Base-by-base conservation (phyloP, 2,329 filamentous ascomycete species). In the Didymella pinodella region DNA sequence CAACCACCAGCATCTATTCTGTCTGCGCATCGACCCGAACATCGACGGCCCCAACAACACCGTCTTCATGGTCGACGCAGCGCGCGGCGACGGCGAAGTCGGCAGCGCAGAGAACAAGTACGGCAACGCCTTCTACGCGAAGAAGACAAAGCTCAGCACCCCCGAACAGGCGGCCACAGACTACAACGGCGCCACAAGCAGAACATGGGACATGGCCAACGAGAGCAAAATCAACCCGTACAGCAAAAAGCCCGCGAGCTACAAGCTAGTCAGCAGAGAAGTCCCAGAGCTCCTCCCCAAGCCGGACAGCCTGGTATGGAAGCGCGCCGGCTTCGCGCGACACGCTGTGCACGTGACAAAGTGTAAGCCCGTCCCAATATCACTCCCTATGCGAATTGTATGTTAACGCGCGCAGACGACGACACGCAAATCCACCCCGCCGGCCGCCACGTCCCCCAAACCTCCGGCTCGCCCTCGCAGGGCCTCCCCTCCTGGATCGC, bases 1-100 rank as follows among this genome's bases (percentile, higher is more conserved):
- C 80, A 97, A 97, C 80, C 93, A 97, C 77, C 93, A 97, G 78
- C 93, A 97, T 77, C 84, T 97, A 31, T 97, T 97, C 85, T 97
- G 92, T 74, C 81, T 97, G 43, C 91, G 93, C 41, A 82, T 97
- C 43, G 91, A 97, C 74, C 86, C 93, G 31, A 95, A 94, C 72
- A 86, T 97, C 54, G 93, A 97, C 73, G 93, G 93, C 0, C 86
- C 89, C 0, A 84, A 88, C 63, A 97, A 97, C 76, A 93, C 92
- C 0, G 84, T 97, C 59, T 94, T 92, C 81, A 87, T 93, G 78
- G 88, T 90, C 12, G 93, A 97, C 67, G 90, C 92, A 0, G 83
- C 87, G 0, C 82, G 84, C 0, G 89, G 89, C 0, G 84, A 90
- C 0, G 92, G 87, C 0, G 88, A 90, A 5, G 89, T 94, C 0